These are phyloP conservation scores for Sarocladium brachiariae DNA, from an alignment of 2,329 filamentous ascomycete genomes.

Conservation along the genomic window DNA sequence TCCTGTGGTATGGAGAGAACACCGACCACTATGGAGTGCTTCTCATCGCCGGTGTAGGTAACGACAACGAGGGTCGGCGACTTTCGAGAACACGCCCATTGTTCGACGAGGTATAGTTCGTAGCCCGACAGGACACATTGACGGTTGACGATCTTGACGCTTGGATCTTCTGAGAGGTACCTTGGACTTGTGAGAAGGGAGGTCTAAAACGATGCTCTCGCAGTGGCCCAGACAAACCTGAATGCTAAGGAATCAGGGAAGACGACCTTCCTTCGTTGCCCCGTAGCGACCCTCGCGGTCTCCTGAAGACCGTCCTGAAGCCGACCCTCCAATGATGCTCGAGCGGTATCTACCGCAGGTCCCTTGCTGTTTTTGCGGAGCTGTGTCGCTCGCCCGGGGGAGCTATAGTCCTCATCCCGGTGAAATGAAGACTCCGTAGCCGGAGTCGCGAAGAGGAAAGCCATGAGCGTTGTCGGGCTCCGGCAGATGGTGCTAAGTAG, in stretches of 20 bases:
- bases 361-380: neutral
- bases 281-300: slow-evolving; percentile 16
- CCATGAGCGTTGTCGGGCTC: neutral
- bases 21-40: slow-evolving; percentile 69
- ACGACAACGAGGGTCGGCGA: slow-evolving; percentile 89
- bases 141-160: slow-evolving; percentile 67
- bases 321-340: neutral
- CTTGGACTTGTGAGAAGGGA: slow-evolving; percentile 25
- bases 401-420: slow-evolving; percentile 14
- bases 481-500: neutral
- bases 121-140: slow-evolving; percentile 69
- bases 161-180: slow-evolving; percentile 80
- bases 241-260: slow-evolving; percentile 54
- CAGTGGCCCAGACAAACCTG: slow-evolving; percentile 29
- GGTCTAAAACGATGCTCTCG: neutral
- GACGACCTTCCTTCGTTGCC: slow-evolving; percentile 40
- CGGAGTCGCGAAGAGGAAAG: slow-evolving; percentile 4
- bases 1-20: slow-evolving; percentile 78
- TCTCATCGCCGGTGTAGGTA: slow-evolving; percentile 83
- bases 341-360: neutral
- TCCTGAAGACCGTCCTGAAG: neutral
- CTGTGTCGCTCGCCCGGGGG: neutral
- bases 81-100: slow-evolving; percentile 90
- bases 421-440: slow-evolving; percentile 11
- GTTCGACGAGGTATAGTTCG: slow-evolving; percentile 89